These are phyloP conservation scores for Brassica juncea DNA, from an alignment of 345 rosid genomes.

Conservation along the genomic window DNA sequence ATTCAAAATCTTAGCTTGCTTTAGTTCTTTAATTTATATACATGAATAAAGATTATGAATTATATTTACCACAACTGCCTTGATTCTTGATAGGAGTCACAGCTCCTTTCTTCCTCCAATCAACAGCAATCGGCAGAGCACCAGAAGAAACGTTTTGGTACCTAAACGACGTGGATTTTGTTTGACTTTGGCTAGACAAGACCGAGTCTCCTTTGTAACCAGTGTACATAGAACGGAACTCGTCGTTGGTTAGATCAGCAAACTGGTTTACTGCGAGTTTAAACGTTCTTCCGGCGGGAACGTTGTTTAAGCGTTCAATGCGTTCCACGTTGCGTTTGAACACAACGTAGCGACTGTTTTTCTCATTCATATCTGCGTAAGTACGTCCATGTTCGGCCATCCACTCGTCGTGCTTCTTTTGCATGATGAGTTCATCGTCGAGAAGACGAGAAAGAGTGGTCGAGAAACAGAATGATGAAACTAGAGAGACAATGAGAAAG, in stretches of 20 bases:
- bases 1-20: not conserved
- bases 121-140: conserved; percentile 34
- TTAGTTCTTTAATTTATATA: not conserved
- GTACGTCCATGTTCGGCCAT: conserved; percentile 41
- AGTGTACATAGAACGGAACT: conserved; percentile 44
- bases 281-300: conserved; percentile 27
- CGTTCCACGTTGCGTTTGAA: conserved; percentile 48
- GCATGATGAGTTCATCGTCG: conserved; percentile 37
- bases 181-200: not conserved
- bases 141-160: conserved; percentile 40
- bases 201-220: conserved; percentile 35
- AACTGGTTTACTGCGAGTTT: conserved; percentile 49
- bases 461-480: conserved; percentile 26
- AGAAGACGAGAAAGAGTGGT: conserved; percentile 34
- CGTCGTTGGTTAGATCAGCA: conserved; percentile 55
- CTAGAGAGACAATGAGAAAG: conserved; percentile 17
- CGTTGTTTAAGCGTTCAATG: conserved; percentile 42
- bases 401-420: conserved; percentile 45
- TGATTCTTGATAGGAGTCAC: conserved; percentile 49
- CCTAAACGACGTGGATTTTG: conserved; percentile 12
- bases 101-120: conserved; percentile 50
- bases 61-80: conserved; percentile 42
- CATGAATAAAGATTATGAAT: not conserved
- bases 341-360: conserved; percentile 41
- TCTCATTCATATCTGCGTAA: conserved; percentile 38